Percentiles rank a stretch among this genome's conserved stretches.
phyloP scores from a whole-genome alignment of 176 grass and related monocot species.

The Avena eriantha region DNA sequence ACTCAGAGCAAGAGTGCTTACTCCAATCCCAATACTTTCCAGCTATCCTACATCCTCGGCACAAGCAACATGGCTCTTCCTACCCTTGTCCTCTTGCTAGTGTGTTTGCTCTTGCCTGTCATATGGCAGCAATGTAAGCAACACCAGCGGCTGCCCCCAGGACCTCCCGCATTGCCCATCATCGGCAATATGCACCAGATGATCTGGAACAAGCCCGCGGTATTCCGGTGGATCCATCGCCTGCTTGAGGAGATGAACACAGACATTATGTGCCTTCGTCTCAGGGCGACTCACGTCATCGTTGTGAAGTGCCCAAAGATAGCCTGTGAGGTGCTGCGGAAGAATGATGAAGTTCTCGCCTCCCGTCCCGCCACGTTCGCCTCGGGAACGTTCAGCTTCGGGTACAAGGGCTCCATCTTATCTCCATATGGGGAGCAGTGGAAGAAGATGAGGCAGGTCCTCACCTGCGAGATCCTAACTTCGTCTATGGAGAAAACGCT shows the following conservation, averaged over 20 bases:
- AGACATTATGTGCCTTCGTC: conserved; percentile 3
- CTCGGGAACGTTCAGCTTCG: neutral
- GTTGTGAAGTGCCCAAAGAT: neutral
- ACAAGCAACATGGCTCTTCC: neutral
- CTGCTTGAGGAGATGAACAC: neutral
- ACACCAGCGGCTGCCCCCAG: neutral
- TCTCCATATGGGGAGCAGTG: conserved; percentile 2
- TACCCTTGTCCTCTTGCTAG: neutral
- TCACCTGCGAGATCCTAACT: conserved; percentile 20
- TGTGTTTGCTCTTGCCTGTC: neutral
- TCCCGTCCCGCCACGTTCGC: neutral
- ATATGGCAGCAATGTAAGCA: neutral
- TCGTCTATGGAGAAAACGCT: neutral
- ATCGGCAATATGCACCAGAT: conserved; percentile 1
- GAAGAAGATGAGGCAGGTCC: conserved; percentile 50
- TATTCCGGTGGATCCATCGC: conserved; percentile 15
- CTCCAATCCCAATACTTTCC: neutral
- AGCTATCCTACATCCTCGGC: neutral
- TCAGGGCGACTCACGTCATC: neutral
- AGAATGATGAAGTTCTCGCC: neutral
- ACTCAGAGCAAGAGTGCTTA: neutral
- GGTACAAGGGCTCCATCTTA: conserved; percentile 2
- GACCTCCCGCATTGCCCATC: neutral
- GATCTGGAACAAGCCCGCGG: neutral
- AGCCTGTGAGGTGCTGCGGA: neutral